Evolutionary conservation across 2,329 filamentous ascomycete genomes (phyloP), one percentile per base, ranked within the genome.

Genomic region (Beauveria bassiana): DNA sequence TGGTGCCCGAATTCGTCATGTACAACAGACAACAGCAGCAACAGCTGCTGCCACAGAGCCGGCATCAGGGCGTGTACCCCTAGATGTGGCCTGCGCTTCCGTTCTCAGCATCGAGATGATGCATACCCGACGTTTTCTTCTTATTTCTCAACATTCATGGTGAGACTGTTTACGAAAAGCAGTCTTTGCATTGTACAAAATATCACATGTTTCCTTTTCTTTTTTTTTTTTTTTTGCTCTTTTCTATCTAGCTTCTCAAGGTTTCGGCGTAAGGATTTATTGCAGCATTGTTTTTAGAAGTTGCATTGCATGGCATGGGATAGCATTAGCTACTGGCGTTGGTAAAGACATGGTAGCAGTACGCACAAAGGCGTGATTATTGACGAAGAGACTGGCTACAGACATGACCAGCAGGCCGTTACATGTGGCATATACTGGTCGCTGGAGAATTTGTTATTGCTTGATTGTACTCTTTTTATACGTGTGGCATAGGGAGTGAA

Each of bases 1-100:
- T 90, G 22, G 83, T 93, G 5, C 89, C 89, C 20, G 85, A 87
- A 66, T 87, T 84, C 63, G 61, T 75, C 49, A 61, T 72, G 53
- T 75, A 71, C 65, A 71, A 75, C 55, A 66, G 73, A 8, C 68
- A 68, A 42, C 71, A 73, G 20, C 64, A 63, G 43, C 59, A 63
- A 12, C 65, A 64, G 20, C 28, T 55, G 49, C 61, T 26, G 24
- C 49, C 46, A 31, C 66, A 66, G n/a, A 60, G 57, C 20, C 64
- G 59, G 40, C 64, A 62, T 61, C 57, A 55, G 34, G 52, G 31
- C 20, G 45, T 45, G 45, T 61, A 56, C 43, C 58, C 58, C 20
- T 61, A 61, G 58, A 16, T 45, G 43, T 54, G 58, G 58, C 42
- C 50, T 42, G 26, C 50, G 28, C 18, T 47, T 54, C 8, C 20